These are phyloP conservation scores for Beauveria asiatica DNA, from an alignment of 2,329 filamentous ascomycete species.

Conservation along the genomic window DNA sequence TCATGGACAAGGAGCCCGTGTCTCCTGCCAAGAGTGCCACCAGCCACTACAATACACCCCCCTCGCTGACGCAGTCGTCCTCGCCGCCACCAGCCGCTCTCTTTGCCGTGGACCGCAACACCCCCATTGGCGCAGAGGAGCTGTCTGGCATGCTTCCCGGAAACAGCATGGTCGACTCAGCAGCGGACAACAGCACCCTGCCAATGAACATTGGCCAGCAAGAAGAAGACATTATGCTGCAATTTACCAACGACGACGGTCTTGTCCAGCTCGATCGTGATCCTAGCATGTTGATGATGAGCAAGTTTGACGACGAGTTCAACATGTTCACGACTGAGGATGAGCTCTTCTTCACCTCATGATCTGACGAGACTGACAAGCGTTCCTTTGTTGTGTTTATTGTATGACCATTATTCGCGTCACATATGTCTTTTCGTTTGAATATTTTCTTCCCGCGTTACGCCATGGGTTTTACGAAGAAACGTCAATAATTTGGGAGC, in stretches of 20 bases:
- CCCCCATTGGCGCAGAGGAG: slow-evolving; percentile 23
- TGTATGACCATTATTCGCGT: slow-evolving; percentile 11
- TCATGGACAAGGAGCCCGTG: slow-evolving; percentile 31
- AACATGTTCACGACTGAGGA: slow-evolving; percentile 44
- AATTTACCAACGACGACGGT: slow-evolving; percentile 24
- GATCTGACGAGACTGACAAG: slow-evolving; percentile 11
- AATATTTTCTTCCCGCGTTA: neutral
- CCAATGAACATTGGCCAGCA: slow-evolving; percentile 29
- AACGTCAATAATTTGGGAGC: slow-evolving; percentile 3
- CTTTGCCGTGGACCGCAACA: slow-evolving; percentile 38
- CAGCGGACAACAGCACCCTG: slow-evolving; percentile 25
- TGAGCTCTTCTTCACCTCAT: slow-evolving; percentile 42
- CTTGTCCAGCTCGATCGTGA: slow-evolving; percentile 37
- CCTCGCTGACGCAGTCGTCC: slow-evolving; percentile 52
- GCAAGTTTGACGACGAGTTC: slow-evolving; percentile 47
- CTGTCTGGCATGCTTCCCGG: slow-evolving; percentile 22
- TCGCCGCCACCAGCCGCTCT: slow-evolving; percentile 47
- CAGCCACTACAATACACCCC: slow-evolving; percentile 49
- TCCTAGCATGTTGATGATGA: slow-evolving; percentile 39
- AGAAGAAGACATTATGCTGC: slow-evolving; percentile 25
- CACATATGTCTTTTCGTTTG: slow-evolving; percentile 10
- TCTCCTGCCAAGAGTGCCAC: slow-evolving; percentile 43
- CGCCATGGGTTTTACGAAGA: neutral
- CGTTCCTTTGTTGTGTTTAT: slow-evolving; percentile 11
- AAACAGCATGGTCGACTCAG: slow-evolving; percentile 25